Evolutionary conservation across 441 rosid genomes (phyloP), one percentile per base, ranked within the genome.

Genomic region (Arabidopsis lyrata): DNA sequence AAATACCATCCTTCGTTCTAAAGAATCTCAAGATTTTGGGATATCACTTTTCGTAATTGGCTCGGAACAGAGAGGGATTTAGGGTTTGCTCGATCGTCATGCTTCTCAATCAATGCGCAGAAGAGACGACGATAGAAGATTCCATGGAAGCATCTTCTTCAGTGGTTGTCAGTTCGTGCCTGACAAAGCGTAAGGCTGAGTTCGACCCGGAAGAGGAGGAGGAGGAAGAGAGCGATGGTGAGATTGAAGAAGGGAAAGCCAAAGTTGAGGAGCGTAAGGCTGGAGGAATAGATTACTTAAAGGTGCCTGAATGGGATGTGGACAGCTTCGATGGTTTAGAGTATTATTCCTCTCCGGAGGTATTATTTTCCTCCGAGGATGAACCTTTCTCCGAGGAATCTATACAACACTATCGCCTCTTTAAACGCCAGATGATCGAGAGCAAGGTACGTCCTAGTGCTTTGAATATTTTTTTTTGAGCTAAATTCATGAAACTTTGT

Each of bases 401-500:
- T 29, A 15, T 2, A 0, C 4, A 47, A 16, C 12, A 32, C 18
- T 47, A 16, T 12, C 56, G 44, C 44, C 32, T 64, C 55, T 16
- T 2, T 47, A 64, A 64, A 47, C 39, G 15, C 8, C 68, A 64
- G 44, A 6, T 64, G 16, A 47, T 64, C 68, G 54, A 36, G 16
- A 48, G 56, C 44, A 48, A 64, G 68, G 39, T 64, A 47, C 27
- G 11, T 44, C 22, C 24, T 62, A 4, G 3, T 58, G 6, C 22
- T 58, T 44, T 44, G 24, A 9, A 3, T n/a, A n/a, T n/a, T n/a
- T 27, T 11, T 11, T 0, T 39, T 39, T 39, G 42, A 35, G 8
- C 4, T 56, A 18, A 16, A 11, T 35, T 2, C 6, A 4, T 14
- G 53, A 48, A 48, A 48, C 27, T 6, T 48, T 7, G 31, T 29